These are phyloP conservation scores for Chernovozyma aurita DNA, from an alignment of 1,139 yeast species.

Conservation along the genomic window DNA sequence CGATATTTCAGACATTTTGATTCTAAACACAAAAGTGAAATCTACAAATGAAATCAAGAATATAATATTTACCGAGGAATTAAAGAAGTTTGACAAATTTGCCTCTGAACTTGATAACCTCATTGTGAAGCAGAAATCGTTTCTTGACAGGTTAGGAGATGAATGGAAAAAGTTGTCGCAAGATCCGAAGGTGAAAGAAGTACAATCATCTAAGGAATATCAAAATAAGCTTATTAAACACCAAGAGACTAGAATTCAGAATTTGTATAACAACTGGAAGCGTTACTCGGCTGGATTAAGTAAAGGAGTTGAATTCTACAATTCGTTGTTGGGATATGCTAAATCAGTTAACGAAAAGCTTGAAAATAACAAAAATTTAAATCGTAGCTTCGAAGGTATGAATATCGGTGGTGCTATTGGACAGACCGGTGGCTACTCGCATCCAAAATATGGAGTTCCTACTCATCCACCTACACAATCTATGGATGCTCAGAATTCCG, in stretches of 20 bases:
- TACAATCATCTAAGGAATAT: constrained; percentile 31
- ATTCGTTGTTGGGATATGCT: constrained; percentile 46
- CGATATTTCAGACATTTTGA: constrained; percentile 76
- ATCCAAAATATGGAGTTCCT: constrained; percentile 5
- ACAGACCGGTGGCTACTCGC: not conserved
- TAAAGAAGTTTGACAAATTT: constrained; percentile 72
- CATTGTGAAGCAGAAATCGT: constrained; percentile 54
- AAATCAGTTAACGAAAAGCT: not conserved
- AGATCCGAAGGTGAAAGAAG: constrained; percentile 36
- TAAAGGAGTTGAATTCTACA: constrained; percentile 64
- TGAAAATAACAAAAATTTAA: constrained; percentile 1
- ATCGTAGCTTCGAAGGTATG: constrained; percentile 4
- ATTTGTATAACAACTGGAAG: constrained; percentile 57
- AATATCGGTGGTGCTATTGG: not conserved
- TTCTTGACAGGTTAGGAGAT: constrained; percentile 53
- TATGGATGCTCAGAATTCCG: not conserved
- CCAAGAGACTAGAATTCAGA: constrained; percentile 35
- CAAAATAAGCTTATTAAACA: constrained; percentile 18
- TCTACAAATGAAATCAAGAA: constrained; percentile 54
- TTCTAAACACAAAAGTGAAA: constrained; percentile 59
- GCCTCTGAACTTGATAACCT: constrained; percentile 66
- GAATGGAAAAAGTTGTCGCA: constrained; percentile 56
- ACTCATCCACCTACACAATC: constrained; percentile 2
- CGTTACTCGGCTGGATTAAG: constrained; percentile 54
- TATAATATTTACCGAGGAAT: constrained; percentile 64